Base-by-base conservation (phyloP, 768 basidiomycete genomes). In the Russula griseocarnosa region DNA sequence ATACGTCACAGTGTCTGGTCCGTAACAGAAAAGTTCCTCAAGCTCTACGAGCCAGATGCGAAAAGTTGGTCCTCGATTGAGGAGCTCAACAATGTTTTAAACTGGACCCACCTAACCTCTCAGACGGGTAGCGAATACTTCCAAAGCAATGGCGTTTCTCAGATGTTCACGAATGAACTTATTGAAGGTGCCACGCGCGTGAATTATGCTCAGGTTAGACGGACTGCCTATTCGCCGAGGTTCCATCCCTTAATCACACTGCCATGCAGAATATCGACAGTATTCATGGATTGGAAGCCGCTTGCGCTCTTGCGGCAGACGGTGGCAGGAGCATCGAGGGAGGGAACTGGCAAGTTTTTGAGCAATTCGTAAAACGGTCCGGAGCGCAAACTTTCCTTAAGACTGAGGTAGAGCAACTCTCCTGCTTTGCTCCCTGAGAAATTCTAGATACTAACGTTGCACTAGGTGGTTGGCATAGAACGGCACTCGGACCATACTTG, bases 291-390 rank as follows among this genome's bases (percentile, higher is more conserved):
- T 75, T 98, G 32, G 92, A 83, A 60, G 91, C 87, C 7, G 73
- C 83, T 14, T 80, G 79, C 56, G 86, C 86, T 9, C 80, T 98
- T 77, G 90, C 92, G 3, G 81, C 93, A 3, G 74, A 71, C 0
- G 86, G 86, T 16, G 92, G 91, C 0, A 75, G 77, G 3, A 79
- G 81, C 14, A 83, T 96, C 51, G 73, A 79, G 64, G 87, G 90
- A 8, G 96, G 96, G 6, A 96, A 97, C 74, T 88, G 81, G 74
- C 83, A 83, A 69, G 81, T 98, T 40, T 98, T 98, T 69, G 87
- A 92, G 67, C 75, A 84, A 56, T 95, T 98, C 75, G 71, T 95
- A 57, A 78, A 84, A 18, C 77, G 76, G 11, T 90, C 91, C 3
- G 78, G 79, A 11, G 92, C 96, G 14, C 82, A 81, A 6, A 72